Conservation (phyloP, 169 alveolate species). For the Amoebophrya sp. region DNA sequence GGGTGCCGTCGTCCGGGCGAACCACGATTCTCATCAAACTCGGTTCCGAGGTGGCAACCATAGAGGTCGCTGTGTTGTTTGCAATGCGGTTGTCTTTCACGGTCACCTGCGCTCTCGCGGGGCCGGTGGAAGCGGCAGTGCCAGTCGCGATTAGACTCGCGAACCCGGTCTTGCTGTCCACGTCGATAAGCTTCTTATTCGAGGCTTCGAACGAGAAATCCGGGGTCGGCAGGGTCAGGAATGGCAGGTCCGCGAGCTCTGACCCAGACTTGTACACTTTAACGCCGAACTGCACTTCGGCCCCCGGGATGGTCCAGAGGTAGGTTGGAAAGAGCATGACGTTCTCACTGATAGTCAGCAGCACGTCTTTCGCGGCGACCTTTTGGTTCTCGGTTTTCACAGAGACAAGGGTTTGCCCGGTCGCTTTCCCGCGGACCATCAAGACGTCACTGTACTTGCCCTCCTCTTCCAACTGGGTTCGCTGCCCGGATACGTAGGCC, state of each 20-base stretch:
- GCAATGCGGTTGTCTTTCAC: not conserved
- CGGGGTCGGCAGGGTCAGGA: not conserved
- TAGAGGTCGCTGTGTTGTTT: not conserved
- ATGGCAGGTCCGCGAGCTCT: not conserved
- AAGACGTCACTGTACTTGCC: not conserved
- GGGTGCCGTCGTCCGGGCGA: not conserved
- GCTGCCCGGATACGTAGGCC: not conserved
- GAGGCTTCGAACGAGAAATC: not conserved
- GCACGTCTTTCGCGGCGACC: not conserved
- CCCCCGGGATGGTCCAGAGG: not conserved
- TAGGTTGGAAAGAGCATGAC: not conserved
- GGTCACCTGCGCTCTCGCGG: not conserved
- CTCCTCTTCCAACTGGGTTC: not conserved
- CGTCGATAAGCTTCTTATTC: not conserved
- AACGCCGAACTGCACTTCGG: not conserved
- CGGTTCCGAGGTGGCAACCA: not conserved
- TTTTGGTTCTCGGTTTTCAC: not conserved
- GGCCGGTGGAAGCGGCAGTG: too few relatives aligned
- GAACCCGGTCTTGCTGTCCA: not conserved
- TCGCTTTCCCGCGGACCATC: not conserved
- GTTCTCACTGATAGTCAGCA: not conserved
- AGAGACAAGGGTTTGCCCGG: not conserved
- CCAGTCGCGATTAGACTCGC: too few relatives aligned
- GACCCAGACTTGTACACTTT: not conserved
- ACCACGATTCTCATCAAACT: not conserved